phyloP scores from a whole-genome alignment of 1,284 basidiomycete genomes.

The Malassezia vespertilionis region DNA sequence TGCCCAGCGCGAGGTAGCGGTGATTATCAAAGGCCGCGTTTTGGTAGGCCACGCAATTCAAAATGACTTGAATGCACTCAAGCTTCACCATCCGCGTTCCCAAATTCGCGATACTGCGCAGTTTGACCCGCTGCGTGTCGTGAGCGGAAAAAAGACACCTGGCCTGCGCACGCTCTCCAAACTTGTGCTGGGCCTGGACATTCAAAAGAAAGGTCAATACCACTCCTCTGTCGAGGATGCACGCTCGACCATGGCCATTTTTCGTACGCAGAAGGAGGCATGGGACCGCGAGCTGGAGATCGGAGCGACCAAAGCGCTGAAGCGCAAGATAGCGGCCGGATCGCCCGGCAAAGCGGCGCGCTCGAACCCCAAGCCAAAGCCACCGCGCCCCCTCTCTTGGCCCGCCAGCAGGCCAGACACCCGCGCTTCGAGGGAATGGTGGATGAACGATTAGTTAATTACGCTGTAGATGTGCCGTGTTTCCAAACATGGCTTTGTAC shows the following conservation, averaged over 20 bases:
- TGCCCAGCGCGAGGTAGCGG: slow-evolving; percentile 69
- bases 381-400: no score
- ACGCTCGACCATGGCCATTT: slow-evolving; percentile 88
- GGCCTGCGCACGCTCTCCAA: slow-evolving; percentile 70
- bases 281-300: slow-evolving; percentile 57
- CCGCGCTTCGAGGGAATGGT: slow-evolving; percentile 5
- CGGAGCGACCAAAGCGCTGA: neutral
- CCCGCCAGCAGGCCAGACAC: no score
- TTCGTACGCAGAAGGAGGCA: slow-evolving; percentile 68
- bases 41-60: slow-evolving; percentile 87
- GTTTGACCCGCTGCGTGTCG: slow-evolving; percentile 51
- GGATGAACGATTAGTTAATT: slow-evolving; percentile 3
- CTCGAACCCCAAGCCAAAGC: no score
- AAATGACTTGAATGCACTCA: slow-evolving; percentile 79
- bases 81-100: slow-evolving; percentile 75
- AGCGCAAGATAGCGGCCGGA: no score
- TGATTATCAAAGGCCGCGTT: slow-evolving; percentile 66
- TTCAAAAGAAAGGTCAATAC: slow-evolving; percentile 55
- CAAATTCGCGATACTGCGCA: slow-evolving; percentile 73
- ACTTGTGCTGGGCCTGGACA: slow-evolving; percentile 68
- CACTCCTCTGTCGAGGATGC: slow-evolving; percentile 59
- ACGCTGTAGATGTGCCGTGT: slow-evolving; percentile 36
- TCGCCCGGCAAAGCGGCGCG: no score
- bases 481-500: slow-evolving; percentile 45
- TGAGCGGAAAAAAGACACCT: slow-evolving; percentile 56